Percentiles rank a stretch among this genome's conserved stretches.
Conservation (phyloP, 2,329 filamentous ascomycete genomes). For the Pseudocercospora fuligena region DNA sequence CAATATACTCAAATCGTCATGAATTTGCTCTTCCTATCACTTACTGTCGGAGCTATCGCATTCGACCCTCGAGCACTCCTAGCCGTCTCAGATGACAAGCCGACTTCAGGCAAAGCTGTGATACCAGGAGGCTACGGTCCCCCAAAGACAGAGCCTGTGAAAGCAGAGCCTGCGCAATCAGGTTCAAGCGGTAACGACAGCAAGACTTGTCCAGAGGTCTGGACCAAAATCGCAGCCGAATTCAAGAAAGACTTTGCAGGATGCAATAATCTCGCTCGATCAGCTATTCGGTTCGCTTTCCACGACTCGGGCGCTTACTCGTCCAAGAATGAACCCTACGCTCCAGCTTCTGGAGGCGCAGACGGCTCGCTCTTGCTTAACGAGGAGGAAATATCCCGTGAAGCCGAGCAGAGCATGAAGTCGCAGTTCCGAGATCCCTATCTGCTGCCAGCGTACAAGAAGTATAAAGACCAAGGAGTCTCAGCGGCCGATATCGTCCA, state of each 20-base stretch:
- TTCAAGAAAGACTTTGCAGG: background rate
- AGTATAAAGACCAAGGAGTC: conserved; percentile 37
- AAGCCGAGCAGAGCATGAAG: conserved; percentile 52
- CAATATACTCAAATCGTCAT: background rate
- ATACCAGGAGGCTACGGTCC: background rate
- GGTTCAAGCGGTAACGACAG: background rate
- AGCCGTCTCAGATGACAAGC: background rate
- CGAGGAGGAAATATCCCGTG: conserved; percentile 42
- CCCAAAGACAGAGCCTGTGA: background rate
- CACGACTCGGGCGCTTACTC: conserved; percentile 34
- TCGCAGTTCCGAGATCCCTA: conserved; percentile 24
- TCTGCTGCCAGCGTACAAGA: conserved; percentile 46
- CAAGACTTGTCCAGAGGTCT: background rate
- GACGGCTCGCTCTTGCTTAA: conserved; percentile 48
- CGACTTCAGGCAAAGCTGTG: background rate
- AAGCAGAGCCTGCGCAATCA: background rate
- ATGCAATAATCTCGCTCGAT: conserved; percentile 42
- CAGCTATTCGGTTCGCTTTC: conserved; percentile 42
- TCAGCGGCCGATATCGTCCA: conserved; percentile 61
- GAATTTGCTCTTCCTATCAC: background rate
- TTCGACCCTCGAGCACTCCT: background rate
- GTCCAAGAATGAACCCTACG: conserved; percentile 14
- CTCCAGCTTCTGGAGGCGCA: conserved; percentile 43
- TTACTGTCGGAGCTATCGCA: background rate
- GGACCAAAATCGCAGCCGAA: background rate